phyloP scores from a whole-genome alignment of 192 early-diverging fungal species.

The Coemansia sp. region DNA sequence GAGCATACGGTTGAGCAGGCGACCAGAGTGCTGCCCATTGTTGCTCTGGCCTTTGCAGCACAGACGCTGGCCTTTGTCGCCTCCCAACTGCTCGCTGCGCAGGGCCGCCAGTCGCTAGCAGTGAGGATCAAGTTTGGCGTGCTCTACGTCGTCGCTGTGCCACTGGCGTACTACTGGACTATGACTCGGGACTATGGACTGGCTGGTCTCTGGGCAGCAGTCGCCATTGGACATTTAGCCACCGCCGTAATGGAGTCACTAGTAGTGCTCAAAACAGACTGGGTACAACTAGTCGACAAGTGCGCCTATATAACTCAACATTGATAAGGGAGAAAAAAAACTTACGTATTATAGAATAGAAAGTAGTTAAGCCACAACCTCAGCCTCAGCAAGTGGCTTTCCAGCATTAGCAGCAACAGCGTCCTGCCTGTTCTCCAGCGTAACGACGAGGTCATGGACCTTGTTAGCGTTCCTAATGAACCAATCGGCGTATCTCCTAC shows the following conservation, averaged over 20 bases:
- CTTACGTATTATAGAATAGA: neutral
- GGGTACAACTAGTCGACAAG: conserved; percentile 20
- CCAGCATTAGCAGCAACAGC: conserved; percentile 19
- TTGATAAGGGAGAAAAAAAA: neutral
- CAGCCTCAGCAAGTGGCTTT: conserved; percentile 18
- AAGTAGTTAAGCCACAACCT: too few relatives aligned
- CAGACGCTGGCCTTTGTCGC: conserved; percentile 59
- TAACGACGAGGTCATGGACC: conserved; percentile 58
- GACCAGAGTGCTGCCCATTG: conserved; percentile 15
- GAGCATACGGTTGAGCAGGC: conserved; percentile 9
- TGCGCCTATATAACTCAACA: conserved; percentile 15
- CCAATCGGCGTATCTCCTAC: conserved; percentile 91
- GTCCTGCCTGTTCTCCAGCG: conserved; percentile 43
- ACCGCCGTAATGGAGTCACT: conserved; percentile 21
- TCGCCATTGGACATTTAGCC: conserved; percentile 44
- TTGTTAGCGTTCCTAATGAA: conserved; percentile 93
- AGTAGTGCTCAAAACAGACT: conserved; percentile 35
- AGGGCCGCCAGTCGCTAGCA: conserved; percentile 55
- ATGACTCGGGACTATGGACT: conserved; percentile 56
- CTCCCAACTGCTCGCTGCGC: conserved; percentile 58
- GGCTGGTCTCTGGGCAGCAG: conserved; percentile 65
- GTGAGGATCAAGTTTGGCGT: conserved; percentile 53
- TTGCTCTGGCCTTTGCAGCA: conserved; percentile 14
- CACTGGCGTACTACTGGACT: conserved; percentile 55
- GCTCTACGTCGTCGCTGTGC: conserved; percentile 56